Evolutionary conservation across 1,284 basidiomycete genomes (phyloP), one percentile per base, ranked within the genome.

Genomic region (Cryptococcus maquisensis): DNA sequence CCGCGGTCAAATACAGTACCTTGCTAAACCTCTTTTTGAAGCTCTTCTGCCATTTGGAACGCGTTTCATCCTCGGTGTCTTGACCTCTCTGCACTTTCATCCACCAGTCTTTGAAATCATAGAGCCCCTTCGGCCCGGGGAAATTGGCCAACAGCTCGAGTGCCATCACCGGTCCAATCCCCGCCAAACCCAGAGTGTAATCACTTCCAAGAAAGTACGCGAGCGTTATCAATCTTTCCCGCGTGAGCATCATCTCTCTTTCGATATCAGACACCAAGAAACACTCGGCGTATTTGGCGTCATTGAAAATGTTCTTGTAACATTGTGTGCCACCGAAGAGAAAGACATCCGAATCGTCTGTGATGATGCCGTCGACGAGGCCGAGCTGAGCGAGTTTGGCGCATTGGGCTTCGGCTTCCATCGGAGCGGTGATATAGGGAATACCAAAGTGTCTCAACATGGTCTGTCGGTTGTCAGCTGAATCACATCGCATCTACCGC

Each of bases 261-360:
- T 84, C 81, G 51, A 98, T 81, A 72, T 99, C 96, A 1, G 84
- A 78, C 6, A 86, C 79, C 36, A 96, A 78, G 78, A 96, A 98
- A 69, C 92, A 94, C 75, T 98, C 95, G 55, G 98, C 95, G 9
- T 91, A 96, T 80, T 97, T 98, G 56, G 90, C 89, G 77, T 98
- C 92, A 75, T 98, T 98, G 80, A 99, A 99, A 88, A 99, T 96
- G 75, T 99, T 97, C 77, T 96, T 96, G 81, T 89, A 97, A 42
- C 98, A 90, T 26, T 91, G 85, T 56, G 83, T 79, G 16, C 90
- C 95, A 32, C 96, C 95, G 64, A 99, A 99, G 44, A 98, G 84
- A 75, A 99, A 99, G 36, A 98, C 93, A 68, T 99, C 96, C 16
- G 92, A 96, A 76, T 99, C 96, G 75, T 99, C 96, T 0, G 96